A percentile compares a stretch with the other conserved stretches of the same genome.
Evolutionary conservation across 2,329 filamentous ascomycete species (phyloP).

Genomic region (Chaetomiaceae sp.): DNA sequence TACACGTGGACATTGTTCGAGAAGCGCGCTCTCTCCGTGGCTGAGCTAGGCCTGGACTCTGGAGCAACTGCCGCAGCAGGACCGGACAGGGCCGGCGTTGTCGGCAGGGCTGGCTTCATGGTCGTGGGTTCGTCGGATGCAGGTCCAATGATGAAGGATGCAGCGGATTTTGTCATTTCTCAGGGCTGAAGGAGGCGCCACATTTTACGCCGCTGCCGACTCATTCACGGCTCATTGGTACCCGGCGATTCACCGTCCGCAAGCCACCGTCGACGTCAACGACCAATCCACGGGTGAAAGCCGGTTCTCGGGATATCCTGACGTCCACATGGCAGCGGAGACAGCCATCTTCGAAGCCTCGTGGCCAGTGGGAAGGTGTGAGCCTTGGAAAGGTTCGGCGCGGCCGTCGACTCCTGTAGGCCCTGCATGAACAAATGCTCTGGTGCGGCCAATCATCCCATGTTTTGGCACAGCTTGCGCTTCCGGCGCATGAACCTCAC

Average conservation of each 20-base stretch:
- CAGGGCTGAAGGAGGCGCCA: slow-evolving; percentile 22
- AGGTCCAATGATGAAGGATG: not conserved
- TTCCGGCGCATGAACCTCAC: slow-evolving; percentile 16
- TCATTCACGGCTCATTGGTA: slow-evolving; percentile 17
- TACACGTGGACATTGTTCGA: too few relatives aligned
- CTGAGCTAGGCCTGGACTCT: not conserved
- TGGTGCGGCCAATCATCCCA: slow-evolving; percentile 13
- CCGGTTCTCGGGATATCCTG: not conserved
- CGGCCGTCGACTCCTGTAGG: not conserved
- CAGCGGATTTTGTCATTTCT: not conserved
- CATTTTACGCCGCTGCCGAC: slow-evolving; percentile 3
- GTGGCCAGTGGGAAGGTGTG: not conserved
- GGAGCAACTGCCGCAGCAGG: not conserved
- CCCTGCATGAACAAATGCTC: slow-evolving; percentile 16
- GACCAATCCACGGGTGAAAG: slow-evolving; percentile 15
- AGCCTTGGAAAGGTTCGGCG: too few relatives aligned
- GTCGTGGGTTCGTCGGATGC: not conserved
- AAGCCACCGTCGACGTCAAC: slow-evolving; percentile 3
- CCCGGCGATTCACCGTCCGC: not conserved
- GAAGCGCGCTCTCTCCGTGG: too few relatives aligned
- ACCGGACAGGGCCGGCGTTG: not conserved
- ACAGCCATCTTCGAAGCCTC: too few relatives aligned
- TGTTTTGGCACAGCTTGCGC: not conserved
- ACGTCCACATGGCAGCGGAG: slow-evolving; percentile 5
- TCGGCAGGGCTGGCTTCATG: too few relatives aligned